Evolutionary conservation across 2,329 filamentous ascomycete species (phyloP), one percentile per base, ranked within the genome.

Genomic region (Tricladium varicosporioides): DNA sequence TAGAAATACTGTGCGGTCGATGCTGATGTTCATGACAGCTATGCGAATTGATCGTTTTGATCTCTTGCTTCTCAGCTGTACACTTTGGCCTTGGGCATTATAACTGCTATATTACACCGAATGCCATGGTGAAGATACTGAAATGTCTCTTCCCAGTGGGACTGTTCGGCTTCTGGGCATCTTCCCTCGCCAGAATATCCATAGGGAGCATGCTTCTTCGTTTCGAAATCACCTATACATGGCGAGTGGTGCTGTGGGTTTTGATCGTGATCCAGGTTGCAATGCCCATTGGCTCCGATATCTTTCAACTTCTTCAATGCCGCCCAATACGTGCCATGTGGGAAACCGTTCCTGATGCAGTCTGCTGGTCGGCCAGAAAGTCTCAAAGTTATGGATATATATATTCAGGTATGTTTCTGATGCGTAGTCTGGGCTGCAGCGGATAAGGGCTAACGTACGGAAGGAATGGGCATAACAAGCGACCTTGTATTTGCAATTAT

Each of bases 231-330:
- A 42, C 49, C 36, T 13, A 19, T 1, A 22, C 36, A 1, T 51
- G 49, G 49, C 31, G 31, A 42, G 32, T 9, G 5, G 33, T 51
- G 14, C 49, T 51, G 14, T 51, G 49, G 49, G 22, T 42, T 42
- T 42, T 42, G 13, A 42, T 51, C 19, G 14, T 42, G 15, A 42
- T 42, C 49, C 49, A 51, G 15, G 14, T 51, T 1, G n/a, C 15
- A 7, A 18, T 42, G n/a, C 14, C 33, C 5, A 51, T 51, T 42
- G 49, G 31, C 14, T 15, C 49, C 13, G 33, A 51, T 14, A 14
- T 51, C 1, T 51, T 36, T 42, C 49, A 42, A 5, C 31, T 51
- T 51, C 31, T 51, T 22, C 49, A 51, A 19, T 51, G 49, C 49
- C 31, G 32, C n/a, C 49, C 49, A 10, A 36, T 51, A 40, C 31